These are phyloP conservation scores for Chlorella sp. DNA, from an alignment of 139 green algal species.

Conservation along the genomic window DNA sequence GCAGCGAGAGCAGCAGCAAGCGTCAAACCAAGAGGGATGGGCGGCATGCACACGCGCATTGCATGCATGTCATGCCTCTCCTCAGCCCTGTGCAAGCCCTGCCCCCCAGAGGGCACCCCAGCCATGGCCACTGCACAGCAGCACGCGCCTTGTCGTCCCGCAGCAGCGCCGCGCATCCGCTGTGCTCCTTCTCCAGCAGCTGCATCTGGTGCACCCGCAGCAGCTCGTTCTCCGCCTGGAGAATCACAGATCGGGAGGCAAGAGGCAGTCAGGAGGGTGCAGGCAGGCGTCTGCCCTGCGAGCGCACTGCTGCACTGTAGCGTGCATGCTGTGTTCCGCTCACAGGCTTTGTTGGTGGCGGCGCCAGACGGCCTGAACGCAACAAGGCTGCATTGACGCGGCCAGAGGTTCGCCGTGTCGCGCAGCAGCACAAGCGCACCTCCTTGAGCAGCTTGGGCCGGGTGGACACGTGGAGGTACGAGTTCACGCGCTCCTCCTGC, in stretches of 20 bases:
- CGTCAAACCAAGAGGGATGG: too few species aligned
- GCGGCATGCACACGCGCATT: background rate
- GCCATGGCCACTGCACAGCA: too few species aligned
- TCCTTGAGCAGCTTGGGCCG: slow-evolving; percentile 90
- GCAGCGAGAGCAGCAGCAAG: background rate
- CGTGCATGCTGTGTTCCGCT: too few species aligned
- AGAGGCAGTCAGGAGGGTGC: too few species aligned
- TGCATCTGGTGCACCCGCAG: slow-evolving; percentile 85
- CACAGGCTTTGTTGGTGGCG: too few species aligned
- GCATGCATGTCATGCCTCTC: background rate
- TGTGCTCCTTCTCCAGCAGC: slow-evolving; percentile 97
- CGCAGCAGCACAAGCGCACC: background rate
- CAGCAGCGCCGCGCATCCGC: slow-evolving; percentile 88
- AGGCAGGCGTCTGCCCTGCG: too few species aligned
- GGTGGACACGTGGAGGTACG: slow-evolving; percentile 91
- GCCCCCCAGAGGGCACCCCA: too few species aligned
- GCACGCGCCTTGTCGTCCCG: slow-evolving; percentile 91
- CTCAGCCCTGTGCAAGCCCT: too few species aligned
- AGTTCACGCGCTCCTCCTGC: slow-evolving; percentile 77
- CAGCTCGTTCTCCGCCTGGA: slow-evolving; percentile 89
- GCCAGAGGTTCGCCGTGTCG: too few species aligned
- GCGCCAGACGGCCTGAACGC: too few species aligned
- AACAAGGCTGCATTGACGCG: too few species aligned
- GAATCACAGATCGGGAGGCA: background rate
- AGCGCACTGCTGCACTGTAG: too few species aligned